Percentiles rank a stretch among this genome's conserved stretches.
Conservation (phyloP, 345 rosid genomes). For the Pistacia atlantica region DNA sequence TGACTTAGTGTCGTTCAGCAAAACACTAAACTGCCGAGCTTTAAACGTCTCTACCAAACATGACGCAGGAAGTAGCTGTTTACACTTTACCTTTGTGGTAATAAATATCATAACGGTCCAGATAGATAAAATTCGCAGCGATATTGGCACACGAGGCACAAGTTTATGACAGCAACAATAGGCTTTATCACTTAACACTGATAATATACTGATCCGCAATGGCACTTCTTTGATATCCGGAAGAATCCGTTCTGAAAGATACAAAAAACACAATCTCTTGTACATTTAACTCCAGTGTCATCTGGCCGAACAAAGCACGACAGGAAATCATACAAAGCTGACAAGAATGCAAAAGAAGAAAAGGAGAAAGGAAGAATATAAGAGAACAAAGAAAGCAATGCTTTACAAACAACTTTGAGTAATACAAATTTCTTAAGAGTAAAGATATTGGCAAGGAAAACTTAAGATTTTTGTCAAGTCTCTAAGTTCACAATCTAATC, state of each 20-base stretch:
- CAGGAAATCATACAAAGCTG: conserved; percentile 5
- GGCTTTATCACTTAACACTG: not conserved
- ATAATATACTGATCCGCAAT: not conserved
- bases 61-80: too few relatives aligned
- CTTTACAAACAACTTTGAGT: conserved; percentile 41
- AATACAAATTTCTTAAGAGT: conserved; percentile 24
- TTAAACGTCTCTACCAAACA: too few relatives aligned
- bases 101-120: too few relatives aligned
- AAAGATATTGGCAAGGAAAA: conserved; percentile 9
- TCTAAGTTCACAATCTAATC: conserved; percentile 45
- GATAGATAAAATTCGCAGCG: too few relatives aligned
- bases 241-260: not conserved
- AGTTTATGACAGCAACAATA: not conserved
- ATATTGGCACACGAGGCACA: not conserved
- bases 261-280: not conserved
- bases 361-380: not conserved
- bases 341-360: not conserved
- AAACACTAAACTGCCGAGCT: too few relatives aligned
- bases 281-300: not conserved
- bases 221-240: not conserved
- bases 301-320: not conserved
- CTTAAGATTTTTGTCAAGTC: conserved; percentile 9
- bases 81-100: too few relatives aligned
- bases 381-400: conserved; percentile 12
- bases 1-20: too few relatives aligned